Base-by-base conservation (phyloP, 306 rosid species). In the Boehmeria nivea region DNA sequence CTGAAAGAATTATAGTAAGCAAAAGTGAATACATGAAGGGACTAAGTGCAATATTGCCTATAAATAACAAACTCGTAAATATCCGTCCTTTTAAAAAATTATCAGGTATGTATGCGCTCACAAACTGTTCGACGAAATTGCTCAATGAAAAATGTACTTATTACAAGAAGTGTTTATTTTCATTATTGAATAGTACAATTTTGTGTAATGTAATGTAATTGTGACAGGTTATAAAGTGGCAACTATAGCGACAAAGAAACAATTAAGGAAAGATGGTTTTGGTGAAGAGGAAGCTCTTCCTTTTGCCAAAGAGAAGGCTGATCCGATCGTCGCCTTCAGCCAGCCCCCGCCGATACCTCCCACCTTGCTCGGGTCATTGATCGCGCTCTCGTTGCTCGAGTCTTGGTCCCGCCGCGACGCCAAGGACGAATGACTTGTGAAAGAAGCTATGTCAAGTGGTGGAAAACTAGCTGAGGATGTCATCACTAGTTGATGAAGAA, bases 311-410 rank as follows among this genome's bases (percentile, higher is more conserved):
- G 84, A 83, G 69, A 73, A 71, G 57, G 20, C 45, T 18, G 80
- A 73, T 21, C 86, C 89, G 54, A 59, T 89, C 54, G 86, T 45
- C 1, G 55, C 79, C 24, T 79, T 77, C 43, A 62, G 84, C 45
- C 63, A 72, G 78, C 95, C 89, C 16, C 89, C 94, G 1, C 89
- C 79, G 9, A 62, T 76, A 43, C 97, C 95, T 1, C 89, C 94
- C 4, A 57, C 73, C 58, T 42, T 89, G 20, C n/a, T n/a, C n/a
- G 87, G 87, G 38, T 87, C 89, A 2, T 56, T 89, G 67, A 53
- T 79, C 39, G 72, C 59, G 43, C 52, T 86, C 45, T 78, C 87
- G 0, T 42, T 89, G 52, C 25, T 83, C 5, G 78, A 75, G 54
- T 56, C 79, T 3, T 80, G 70, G 83, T 76, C 66, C 38, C 69